Conservation (phyloP, 148 eudicot genomes). For the Dianthus caryophyllus region DNA sequence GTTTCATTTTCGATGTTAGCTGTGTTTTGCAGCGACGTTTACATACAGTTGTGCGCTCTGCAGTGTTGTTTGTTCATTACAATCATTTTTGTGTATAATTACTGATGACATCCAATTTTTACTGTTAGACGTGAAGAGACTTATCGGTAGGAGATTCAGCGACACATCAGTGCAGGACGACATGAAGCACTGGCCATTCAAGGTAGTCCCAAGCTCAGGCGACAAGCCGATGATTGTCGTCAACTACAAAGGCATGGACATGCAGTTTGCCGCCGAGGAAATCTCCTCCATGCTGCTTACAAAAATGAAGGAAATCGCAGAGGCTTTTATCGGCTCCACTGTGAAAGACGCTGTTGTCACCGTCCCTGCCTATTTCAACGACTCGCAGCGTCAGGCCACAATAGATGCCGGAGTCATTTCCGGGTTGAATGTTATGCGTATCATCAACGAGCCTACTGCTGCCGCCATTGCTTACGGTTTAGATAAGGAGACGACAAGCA, state of each 20-base stretch:
- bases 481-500: constrained; percentile 31
- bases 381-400: constrained; percentile 30
- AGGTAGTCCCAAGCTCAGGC: constrained; percentile 24
- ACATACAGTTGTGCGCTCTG: no score
- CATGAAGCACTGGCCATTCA: constrained; percentile 32
- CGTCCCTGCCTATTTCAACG: constrained; percentile 30
- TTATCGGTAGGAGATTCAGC: constrained; percentile 27
- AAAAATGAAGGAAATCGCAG: constrained; percentile 29
- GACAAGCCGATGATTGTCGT: constrained; percentile 29
- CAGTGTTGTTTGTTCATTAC: no score
- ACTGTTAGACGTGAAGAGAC: constrained; percentile 18
- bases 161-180: constrained; percentile 33
- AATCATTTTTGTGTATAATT: neutral
- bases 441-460: constrained; percentile 30
- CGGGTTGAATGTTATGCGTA: constrained; percentile 26
- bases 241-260: constrained; percentile 25
- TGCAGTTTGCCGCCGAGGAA: constrained; percentile 30
- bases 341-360: constrained; percentile 29
- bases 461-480: constrained; percentile 38
- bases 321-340: constrained; percentile 22
- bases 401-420: constrained; percentile 31
- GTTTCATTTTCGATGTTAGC: no score
- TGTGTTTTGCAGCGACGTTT: no score
- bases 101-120: neutral
- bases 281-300: constrained; percentile 28